phyloP scores from a whole-genome alignment of 1,284 basidiomycete species.

The Ganoderma lucidum region DNA sequence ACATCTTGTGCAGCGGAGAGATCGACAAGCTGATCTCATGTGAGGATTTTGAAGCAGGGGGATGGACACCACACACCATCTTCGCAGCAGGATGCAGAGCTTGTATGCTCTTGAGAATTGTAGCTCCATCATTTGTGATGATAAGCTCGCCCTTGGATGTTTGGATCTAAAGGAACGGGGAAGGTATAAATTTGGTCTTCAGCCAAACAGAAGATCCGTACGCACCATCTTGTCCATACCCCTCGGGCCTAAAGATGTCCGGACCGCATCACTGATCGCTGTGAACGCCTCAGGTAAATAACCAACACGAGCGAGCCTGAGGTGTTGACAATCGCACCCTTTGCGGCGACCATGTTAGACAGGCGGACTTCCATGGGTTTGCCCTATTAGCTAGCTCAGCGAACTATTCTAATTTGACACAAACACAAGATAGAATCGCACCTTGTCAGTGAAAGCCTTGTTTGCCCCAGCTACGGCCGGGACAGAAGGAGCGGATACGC shows the following conservation, averaged over 20 bases:
- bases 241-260: constrained; percentile 96
- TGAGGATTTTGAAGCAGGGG: constrained; percentile 8
- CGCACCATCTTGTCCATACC: constrained; percentile 99
- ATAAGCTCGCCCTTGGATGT: constrained; percentile 97
- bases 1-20: constrained; percentile 98
- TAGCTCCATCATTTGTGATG: constrained; percentile 99
- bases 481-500: constrained; percentile 48
- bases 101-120: constrained; percentile 97
- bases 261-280: constrained; percentile 98
- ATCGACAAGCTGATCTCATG: constrained; percentile 82
- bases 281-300: constrained; percentile 17
- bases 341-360: constrained; percentile 96
- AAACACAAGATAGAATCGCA: constrained; percentile 35
- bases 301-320: constrained; percentile 23
- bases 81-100: constrained; percentile 98
- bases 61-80: constrained; percentile 72
- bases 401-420: constrained; percentile 9
- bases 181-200: constrained; percentile 14
- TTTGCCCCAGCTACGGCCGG: constrained; percentile 55
- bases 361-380: constrained; percentile 94
- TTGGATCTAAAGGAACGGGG: constrained; percentile 78
- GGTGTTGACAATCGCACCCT: constrained; percentile 63
- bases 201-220: constrained; percentile 14
- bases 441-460: constrained; percentile 87
- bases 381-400: constrained; percentile 60